Percentiles rank a stretch among this genome's conserved stretches.
Evolutionary conservation across 2,329 filamentous ascomycete genomes (phyloP).

Genomic region (Colletotrichum scovillei): DNA sequence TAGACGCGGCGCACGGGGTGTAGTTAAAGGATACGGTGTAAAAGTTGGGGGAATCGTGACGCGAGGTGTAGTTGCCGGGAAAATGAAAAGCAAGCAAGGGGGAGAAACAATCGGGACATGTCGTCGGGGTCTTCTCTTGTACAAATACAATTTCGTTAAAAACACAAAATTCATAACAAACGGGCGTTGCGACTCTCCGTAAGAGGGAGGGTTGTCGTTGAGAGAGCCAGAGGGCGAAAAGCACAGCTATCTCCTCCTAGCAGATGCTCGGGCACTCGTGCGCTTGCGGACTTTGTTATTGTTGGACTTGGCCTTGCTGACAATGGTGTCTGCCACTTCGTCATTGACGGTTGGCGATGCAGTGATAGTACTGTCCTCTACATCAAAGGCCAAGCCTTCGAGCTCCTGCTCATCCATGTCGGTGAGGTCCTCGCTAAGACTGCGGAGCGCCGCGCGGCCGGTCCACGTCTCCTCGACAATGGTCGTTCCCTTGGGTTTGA

Average conservation of each 20-base stretch:
- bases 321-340: slow-evolving; percentile 36
- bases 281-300: slow-evolving; percentile 45
- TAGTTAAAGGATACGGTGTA: slow-evolving; percentile 23
- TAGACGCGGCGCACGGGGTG: not conserved
- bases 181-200: not conserved
- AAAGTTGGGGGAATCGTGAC: slow-evolving; percentile 6
- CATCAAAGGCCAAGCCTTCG: slow-evolving; percentile 72
- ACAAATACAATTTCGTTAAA: slow-evolving; percentile 32
- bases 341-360: slow-evolving; percentile 45
- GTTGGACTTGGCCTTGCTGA: slow-evolving; percentile 43
- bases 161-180: slow-evolving; percentile 9
- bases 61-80: not conserved
- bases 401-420: slow-evolving; percentile 94
- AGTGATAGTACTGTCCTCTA: slow-evolving; percentile 60
- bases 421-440: slow-evolving; percentile 87
- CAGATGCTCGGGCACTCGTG: slow-evolving; percentile 45
- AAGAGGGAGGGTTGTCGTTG: not conserved
- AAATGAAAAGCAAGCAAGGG: not conserved
- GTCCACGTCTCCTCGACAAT: slow-evolving; percentile 81
- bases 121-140: not conserved
- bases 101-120: not conserved
- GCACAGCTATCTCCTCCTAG: slow-evolving; percentile 44
- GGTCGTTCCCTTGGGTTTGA: slow-evolving; percentile 83
- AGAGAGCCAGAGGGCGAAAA: not conserved
- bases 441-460: slow-evolving; percentile 73